Percentiles rank a stretch among this genome's conserved stretches.
Conservation (phyloP, 1,284 basidiomycete species). For the Sporisorium exsertum region DNA sequence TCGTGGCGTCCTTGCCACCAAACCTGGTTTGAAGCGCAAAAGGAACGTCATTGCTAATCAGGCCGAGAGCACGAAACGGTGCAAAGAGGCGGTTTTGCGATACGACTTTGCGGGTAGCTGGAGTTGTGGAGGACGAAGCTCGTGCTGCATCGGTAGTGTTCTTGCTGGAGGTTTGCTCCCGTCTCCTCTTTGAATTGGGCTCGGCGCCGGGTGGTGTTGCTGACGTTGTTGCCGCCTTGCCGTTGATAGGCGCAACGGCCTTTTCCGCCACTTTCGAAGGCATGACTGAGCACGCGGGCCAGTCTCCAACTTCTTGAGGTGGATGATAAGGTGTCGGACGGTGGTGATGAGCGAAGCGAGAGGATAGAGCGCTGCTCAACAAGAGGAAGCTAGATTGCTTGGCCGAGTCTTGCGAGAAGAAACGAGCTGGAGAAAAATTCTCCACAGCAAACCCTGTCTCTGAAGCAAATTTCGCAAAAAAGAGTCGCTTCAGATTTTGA, state of each 20-base stretch:
- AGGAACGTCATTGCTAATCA: slow-evolving; percentile 90
- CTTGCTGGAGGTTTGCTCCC: slow-evolving; percentile 9
- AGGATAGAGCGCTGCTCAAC: neutral
- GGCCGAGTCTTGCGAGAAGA: neutral
- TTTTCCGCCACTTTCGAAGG: slow-evolving; percentile 37
- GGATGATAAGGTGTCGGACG: neutral
- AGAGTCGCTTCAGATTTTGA: neutral
- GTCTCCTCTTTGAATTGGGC: slow-evolving; percentile 30
- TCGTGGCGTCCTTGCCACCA: slow-evolving; percentile 83
- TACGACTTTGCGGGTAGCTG: slow-evolving; percentile 23
- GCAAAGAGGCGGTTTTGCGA: slow-evolving; percentile 77
- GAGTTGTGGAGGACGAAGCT: slow-evolving; percentile 10
- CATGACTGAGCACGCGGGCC: slow-evolving; percentile 17
- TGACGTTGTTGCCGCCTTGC: slow-evolving; percentile 21
- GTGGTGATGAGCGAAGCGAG: neutral
- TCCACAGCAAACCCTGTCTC: slow-evolving; percentile 28
- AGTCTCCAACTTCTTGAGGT: neutral
- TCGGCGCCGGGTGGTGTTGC: slow-evolving; percentile 15
- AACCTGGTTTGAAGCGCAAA: slow-evolving; percentile 84
- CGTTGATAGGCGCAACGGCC: slow-evolving; percentile 17
- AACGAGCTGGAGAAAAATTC: slow-evolving; percentile 13
- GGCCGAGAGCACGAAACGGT: slow-evolving; percentile 92
- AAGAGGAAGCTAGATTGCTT: neutral
- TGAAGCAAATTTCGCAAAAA: slow-evolving; percentile 15
- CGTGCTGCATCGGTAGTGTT: neutral